A percentile compares a stretch with the other conserved stretches of the same genome.
Evolutionary conservation across 169 alveolate species (phyloP).

Genomic region (Babesia gibsoni): DNA sequence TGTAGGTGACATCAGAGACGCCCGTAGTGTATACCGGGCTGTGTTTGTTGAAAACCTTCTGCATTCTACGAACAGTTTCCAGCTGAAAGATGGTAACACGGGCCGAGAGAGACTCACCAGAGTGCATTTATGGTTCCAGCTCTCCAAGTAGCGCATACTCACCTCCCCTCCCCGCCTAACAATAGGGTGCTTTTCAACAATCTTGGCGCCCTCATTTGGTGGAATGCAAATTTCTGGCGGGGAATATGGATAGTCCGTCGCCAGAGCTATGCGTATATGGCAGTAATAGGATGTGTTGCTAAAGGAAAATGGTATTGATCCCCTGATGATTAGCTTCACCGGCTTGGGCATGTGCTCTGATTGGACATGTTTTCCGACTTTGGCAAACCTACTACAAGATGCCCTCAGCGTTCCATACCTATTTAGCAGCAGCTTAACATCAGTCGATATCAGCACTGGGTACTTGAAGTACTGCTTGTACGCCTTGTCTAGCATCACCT

Average conservation of each 20-base stretch:
- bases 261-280: constrained; percentile 25
- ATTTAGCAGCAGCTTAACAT: neutral
- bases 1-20: too few species aligned
- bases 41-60: constrained; percentile 3
- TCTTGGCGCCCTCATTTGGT: constrained; percentile 4
- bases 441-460: constrained; percentile 4
- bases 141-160: constrained; percentile 17
- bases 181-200: constrained; percentile 35
- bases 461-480: constrained; percentile 26
- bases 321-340: constrained; percentile 19
- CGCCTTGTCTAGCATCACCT: neutral
- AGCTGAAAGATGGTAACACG: constrained; percentile 1
- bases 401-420: constrained; percentile 1
- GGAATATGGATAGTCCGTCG: constrained; percentile 25
- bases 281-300: constrained; percentile 5
- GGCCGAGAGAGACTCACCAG: constrained; percentile 16
- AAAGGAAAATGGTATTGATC: constrained; percentile 34
- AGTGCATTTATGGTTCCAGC: constrained; percentile 32
- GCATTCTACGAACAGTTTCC: constrained; percentile 14
- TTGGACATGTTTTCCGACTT: neutral
- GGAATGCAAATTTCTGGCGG: constrained; percentile 31
- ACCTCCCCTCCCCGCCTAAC: constrained; percentile 33
- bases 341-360: constrained; percentile 16
- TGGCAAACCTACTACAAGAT: constrained; percentile 14
- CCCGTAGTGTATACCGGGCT: constrained; percentile 48